phyloP scores from a whole-genome alignment of 805 yeast genomes.

The Candida ipomoeae region DNA sequence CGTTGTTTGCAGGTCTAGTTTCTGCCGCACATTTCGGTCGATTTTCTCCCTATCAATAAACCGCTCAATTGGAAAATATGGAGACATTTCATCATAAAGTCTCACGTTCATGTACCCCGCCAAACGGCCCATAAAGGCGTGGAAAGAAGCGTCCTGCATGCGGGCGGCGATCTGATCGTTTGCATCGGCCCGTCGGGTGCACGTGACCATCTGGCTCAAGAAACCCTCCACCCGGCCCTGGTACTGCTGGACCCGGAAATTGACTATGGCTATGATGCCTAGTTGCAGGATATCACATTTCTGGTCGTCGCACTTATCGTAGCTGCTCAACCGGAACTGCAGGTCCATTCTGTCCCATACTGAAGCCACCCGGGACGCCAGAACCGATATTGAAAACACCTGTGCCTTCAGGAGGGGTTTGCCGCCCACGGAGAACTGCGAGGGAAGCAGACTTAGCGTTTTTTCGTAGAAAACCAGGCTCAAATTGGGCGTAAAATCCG shows the following conservation, averaged over 20 bases:
- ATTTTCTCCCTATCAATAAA: not conserved
- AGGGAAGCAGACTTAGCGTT: slow-evolving; percentile 4
- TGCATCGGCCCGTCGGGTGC: not conserved
- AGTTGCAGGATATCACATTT: slow-evolving; percentile 6
- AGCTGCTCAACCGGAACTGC: slow-evolving; percentile 1
- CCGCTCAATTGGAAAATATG: slow-evolving; percentile 5
- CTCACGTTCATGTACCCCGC: slow-evolving; percentile 2
- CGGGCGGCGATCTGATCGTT: not conserved
- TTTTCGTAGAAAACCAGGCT: slow-evolving; percentile 8
- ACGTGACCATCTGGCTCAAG: slow-evolving; percentile 4
- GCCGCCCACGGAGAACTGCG: slow-evolving; percentile 5
- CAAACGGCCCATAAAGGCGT: slow-evolving; percentile 4
- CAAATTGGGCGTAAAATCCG: slow-evolving; percentile 15
- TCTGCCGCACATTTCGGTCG: not conserved
- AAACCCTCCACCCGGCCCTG: slow-evolving; percentile 12
- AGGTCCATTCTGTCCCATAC: slow-evolving; percentile 6
- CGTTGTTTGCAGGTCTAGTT: not conserved
- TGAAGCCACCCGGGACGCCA: not conserved
- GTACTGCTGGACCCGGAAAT: slow-evolving; percentile 6
- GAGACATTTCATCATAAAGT: slow-evolving; percentile 1
- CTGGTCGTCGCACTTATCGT: not conserved
- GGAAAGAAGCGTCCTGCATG: not conserved
- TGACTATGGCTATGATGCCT: slow-evolving; percentile 6
- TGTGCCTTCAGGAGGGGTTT: not conserved
- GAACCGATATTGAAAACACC: slow-evolving; percentile 11